Conservation (phyloP, 2,329 filamentous ascomycete genomes). For the Talaromyces sp. region DNA sequence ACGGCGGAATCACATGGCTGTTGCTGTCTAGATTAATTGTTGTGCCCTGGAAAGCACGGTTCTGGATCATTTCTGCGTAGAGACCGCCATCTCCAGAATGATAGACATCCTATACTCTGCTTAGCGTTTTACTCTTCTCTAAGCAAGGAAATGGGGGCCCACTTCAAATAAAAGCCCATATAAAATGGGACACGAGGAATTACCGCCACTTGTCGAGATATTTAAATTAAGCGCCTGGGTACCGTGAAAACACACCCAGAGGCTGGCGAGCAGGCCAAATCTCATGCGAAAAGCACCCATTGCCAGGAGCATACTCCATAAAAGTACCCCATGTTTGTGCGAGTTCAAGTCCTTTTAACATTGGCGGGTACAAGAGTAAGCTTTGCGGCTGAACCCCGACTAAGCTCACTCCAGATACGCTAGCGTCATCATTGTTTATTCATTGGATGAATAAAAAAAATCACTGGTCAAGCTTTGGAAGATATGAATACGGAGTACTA, state of each 20-base stretch:
- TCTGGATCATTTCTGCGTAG: conserved; percentile 66
- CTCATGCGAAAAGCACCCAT: neutral
- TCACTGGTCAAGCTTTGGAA: neutral
- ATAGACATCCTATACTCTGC: neutral
- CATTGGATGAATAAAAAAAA: too few relatives aligned
- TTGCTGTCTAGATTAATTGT: too few relatives aligned
- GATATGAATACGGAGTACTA: neutral
- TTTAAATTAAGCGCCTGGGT: conserved; percentile 1
- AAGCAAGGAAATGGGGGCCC: conserved; percentile 4
- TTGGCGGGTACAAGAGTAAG: too few relatives aligned
- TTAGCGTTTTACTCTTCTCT: neutral
- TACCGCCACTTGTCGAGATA: conserved; percentile 25
- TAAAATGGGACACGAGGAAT: conserved; percentile 32
- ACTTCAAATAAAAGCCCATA: conserved; percentile 44
- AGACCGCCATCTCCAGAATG: conserved; percentile 68
- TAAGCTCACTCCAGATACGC: too few relatives aligned
- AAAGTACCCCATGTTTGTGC: too few relatives aligned
- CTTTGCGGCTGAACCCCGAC: too few relatives aligned
- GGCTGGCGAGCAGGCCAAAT: neutral
- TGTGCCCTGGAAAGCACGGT: conserved; percentile 50
- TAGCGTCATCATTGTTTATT: too few relatives aligned
- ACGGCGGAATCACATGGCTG: too few relatives aligned
- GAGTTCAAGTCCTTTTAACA: too few relatives aligned
- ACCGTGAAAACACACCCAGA: neutral
- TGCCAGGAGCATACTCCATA: too few relatives aligned